Percentiles rank a stretch among this genome's conserved stretches.
Evolutionary conservation across 1,139 yeast genomes (phyloP).

Genomic region (Yamadazyma blattariae): DNA sequence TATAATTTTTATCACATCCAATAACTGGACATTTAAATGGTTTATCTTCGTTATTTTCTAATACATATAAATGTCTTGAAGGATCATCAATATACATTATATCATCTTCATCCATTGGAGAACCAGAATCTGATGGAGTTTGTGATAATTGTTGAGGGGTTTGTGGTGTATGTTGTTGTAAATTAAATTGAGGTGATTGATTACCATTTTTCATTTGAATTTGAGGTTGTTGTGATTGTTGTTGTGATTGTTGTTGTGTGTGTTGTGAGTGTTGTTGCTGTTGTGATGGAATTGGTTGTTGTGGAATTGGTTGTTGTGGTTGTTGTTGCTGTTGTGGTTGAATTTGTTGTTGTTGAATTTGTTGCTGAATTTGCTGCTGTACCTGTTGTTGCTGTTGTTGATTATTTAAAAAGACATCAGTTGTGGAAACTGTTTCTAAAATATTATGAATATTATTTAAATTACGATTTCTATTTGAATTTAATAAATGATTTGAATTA

Average conservation of each 20-base stretch:
- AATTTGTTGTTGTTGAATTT: conserved; percentile 12
- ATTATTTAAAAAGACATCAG: conserved; percentile 73
- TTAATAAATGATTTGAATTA: conserved; percentile 30
- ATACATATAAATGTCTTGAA: conserved; percentile 87
- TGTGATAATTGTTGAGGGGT: conserved; percentile 14
- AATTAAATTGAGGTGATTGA: conserved; percentile 14
- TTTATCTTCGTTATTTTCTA: conserved; percentile 88
- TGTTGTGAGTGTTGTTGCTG: conserved; percentile 5
- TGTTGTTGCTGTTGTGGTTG: conserved; percentile 7
- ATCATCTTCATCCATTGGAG: conserved; percentile 35
- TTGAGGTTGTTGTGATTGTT: conserved; percentile 7
- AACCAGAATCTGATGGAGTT: conserved; percentile 17
- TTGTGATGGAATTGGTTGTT: conserved; percentile 8
- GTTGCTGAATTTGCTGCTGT: conserved; percentile 9
- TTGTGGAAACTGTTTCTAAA: conserved; percentile 80
- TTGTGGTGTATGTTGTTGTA: conserved; percentile 20
- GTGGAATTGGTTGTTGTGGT: conserved; percentile 8
- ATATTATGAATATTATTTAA: conserved; percentile 45
- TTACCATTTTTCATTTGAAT: conserved; percentile 8
- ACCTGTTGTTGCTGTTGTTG: conserved; percentile 15
- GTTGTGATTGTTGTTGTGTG: conserved; percentile 8
- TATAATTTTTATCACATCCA: conserved; percentile 96
- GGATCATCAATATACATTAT: conserved; percentile 83
- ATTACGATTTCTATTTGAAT: conserved; percentile 33
- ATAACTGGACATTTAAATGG: conserved; percentile 98